Base-by-base conservation (phyloP, 768 basidiomycete genomes). In the Trametes punicea region DNA sequence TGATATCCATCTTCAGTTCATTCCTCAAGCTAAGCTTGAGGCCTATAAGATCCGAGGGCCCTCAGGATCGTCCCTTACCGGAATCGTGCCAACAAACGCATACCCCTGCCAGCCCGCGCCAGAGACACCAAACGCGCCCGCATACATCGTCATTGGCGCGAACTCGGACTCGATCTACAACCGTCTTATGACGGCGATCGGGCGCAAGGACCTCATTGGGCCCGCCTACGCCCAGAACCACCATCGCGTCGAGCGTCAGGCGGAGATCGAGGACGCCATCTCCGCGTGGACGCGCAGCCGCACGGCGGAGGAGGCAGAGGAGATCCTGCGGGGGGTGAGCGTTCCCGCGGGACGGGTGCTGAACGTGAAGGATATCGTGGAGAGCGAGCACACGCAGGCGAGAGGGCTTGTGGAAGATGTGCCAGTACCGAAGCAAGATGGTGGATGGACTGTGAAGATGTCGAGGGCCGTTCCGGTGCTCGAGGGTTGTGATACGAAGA, bases 41-140 rank as follows among this genome's bases (percentile, higher is more conserved):
- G 29, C 16, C 31, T 26, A 4, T 30, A 85, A 44, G 84, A 77
- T 81, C 59, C 83, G 87, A 34, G 81, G 86, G 10, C 87, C 86
- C 2, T 88, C 87, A 8, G 86, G 86, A 20, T 87, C 86, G 6
- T 87, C 85, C 3, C 77, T 88, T 26, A 88, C 85, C 0, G 86
- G 87, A 1, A 87, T 88, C 34, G 87, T 88, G 7, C 85, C 87
- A 0, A 87, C 85, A 9, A 88, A 88, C 62, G 85, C 85, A 4
- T 87, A 86, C 65, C 85, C 85, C 3, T 87, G 85, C 69, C 73
- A 77, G 23, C 78, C 84, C 7, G 72, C 78, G 10, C 69, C 74
- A 13, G 57, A 73, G 31, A 56, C 77, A 0, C 74, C 77, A 2
- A 55, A 63, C 1, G 68, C 70, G 0, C 80, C 79, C 0, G 75